Conservation (phyloP, 1,284 basidiomycete genomes). For the Fistulinella cinereoalba region DNA sequence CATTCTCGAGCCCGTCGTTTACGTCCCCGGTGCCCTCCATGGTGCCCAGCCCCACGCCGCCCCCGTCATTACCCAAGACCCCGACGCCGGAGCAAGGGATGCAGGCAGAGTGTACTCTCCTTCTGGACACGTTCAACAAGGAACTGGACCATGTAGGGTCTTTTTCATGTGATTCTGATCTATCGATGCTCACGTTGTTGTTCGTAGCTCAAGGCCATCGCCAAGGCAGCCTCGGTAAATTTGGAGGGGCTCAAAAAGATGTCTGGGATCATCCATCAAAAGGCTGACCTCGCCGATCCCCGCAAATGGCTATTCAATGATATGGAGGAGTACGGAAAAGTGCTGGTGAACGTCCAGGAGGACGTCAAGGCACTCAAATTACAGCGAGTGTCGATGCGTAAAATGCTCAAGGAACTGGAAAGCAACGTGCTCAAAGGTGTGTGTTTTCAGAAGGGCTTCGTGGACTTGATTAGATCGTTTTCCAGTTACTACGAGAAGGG, state of each 20-base stretch:
- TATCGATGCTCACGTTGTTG: not conserved
- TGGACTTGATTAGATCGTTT: slow-evolving; percentile 1
- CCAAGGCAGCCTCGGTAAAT: slow-evolving; percentile 34
- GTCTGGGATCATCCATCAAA: slow-evolving; percentile 39
- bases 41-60: slow-evolving; percentile 5
- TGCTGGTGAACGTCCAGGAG: slow-evolving; percentile 45
- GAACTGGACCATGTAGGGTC: slow-evolving; percentile 54
- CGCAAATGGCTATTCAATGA: slow-evolving; percentile 57
- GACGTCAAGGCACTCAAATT: slow-evolving; percentile 53
- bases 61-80: slow-evolving; percentile 13
- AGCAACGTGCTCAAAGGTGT: slow-evolving; percentile 66
- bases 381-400: slow-evolving; percentile 40
- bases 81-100: slow-evolving; percentile 51
- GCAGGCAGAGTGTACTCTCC: slow-evolving; percentile 54
- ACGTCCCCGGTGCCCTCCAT: not conserved
- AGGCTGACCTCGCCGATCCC: slow-evolving; percentile 44
- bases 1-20: slow-evolving; percentile 8
- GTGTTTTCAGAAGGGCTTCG: slow-evolving; percentile 6
- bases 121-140: slow-evolving; percentile 43
- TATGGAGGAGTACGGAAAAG: slow-evolving; percentile 47
- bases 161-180: not conserved
- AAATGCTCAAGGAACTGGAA: slow-evolving; percentile 52
- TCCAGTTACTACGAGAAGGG: slow-evolving; percentile 66
- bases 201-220: slow-evolving; percentile 43
- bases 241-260: slow-evolving; percentile 35